Percentiles rank a stretch among this genome's conserved stretches.
These are phyloP conservation scores for Aspergillus flavus DNA, from an alignment of 2,329 filamentous ascomycete genomes.

Conservation along the genomic window DNA sequence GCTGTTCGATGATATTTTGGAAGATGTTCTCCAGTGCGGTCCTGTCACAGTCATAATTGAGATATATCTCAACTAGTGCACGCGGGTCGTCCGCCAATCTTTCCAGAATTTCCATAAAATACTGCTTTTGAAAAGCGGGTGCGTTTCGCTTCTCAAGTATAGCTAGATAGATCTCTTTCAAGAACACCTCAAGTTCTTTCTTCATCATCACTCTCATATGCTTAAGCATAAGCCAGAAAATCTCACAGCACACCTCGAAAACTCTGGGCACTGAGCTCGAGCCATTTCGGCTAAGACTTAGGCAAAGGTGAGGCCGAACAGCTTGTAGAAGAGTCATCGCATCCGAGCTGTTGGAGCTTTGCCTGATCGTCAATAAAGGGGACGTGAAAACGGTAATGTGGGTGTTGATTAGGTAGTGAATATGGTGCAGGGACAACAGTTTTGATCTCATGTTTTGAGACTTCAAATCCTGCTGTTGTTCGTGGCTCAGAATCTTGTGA, in stretches of 20 bases:
- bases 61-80: constrained; percentile 89
- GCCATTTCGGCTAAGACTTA: constrained; percentile 92
- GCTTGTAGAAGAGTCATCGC: constrained; percentile 91
- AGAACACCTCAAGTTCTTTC: constrained; percentile 97
- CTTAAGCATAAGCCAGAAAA: constrained; percentile 97
- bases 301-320: constrained; percentile 93
- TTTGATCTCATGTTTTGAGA: constrained; percentile 98
- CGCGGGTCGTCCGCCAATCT: constrained; percentile 82
- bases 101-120: constrained; percentile 83
- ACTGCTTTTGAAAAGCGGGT: constrained; percentile 86
- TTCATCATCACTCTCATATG: constrained; percentile 93
- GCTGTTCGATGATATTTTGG: constrained; percentile 87
- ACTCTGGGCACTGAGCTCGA: constrained; percentile 89
- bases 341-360: constrained; percentile 79
- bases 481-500: constrained; percentile 84
- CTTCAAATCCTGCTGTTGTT: constrained; percentile 89
- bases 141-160: constrained; percentile 86
- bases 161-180: constrained; percentile 95
- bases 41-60: constrained; percentile 97
- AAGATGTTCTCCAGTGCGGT: constrained; percentile 95
- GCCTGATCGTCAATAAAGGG: constrained; percentile 86
- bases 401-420: constrained; percentile 93
- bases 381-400: constrained; percentile 89
- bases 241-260: constrained; percentile 94
- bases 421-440: constrained; percentile 89